Evolutionary conservation across 2,329 filamentous ascomycete genomes (phyloP).

Genomic region (Cytospora schulzeri): DNA sequence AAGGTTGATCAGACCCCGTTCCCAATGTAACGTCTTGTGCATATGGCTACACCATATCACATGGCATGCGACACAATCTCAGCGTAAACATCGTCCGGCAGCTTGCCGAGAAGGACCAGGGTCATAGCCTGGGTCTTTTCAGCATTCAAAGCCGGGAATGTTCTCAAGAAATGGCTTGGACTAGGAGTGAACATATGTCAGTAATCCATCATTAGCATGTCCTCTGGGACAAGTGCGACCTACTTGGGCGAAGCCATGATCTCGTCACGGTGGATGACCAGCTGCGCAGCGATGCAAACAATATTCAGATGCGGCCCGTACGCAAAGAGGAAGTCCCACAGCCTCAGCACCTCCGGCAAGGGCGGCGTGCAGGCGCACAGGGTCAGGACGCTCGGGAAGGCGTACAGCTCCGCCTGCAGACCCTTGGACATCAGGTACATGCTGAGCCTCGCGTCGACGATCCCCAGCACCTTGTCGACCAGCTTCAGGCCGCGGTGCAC

Average conservation of each 20-base stretch:
- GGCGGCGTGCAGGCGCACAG: constrained; percentile 95
- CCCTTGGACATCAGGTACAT: constrained; percentile 82
- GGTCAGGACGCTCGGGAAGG: constrained; percentile 92
- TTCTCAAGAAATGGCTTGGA: constrained; percentile 88
- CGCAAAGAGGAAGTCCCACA: constrained; percentile 98
- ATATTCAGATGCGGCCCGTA: constrained; percentile 96
- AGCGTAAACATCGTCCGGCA: constrained; percentile 86
- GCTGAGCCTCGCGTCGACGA: constrained; percentile 87
- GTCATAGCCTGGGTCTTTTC: constrained; percentile 83
- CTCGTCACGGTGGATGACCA: constrained; percentile 83
- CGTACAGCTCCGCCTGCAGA: constrained; percentile 91
- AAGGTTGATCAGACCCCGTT: not conserved
- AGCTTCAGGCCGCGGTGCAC: constrained; percentile 90
- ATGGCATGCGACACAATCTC: constrained; percentile 88
- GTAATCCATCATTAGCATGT: not conserved
- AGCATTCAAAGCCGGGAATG: constrained; percentile 81
- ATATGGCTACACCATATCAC: constrained; percentile 42
- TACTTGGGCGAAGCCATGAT: constrained; percentile 85
- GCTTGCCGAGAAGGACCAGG: constrained; percentile 83
- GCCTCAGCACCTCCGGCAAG: constrained; percentile 83
- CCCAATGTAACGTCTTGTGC: not conserved
- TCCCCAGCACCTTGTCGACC: constrained; percentile 87
- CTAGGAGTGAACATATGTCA: constrained; percentile 47
- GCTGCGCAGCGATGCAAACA: constrained; percentile 91
- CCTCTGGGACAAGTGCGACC: constrained; percentile 21